Evolutionary conservation across 2,329 filamentous ascomycete species (phyloP), one percentile per base, ranked within the genome.

Genomic region (Ilyonectria sp.): DNA sequence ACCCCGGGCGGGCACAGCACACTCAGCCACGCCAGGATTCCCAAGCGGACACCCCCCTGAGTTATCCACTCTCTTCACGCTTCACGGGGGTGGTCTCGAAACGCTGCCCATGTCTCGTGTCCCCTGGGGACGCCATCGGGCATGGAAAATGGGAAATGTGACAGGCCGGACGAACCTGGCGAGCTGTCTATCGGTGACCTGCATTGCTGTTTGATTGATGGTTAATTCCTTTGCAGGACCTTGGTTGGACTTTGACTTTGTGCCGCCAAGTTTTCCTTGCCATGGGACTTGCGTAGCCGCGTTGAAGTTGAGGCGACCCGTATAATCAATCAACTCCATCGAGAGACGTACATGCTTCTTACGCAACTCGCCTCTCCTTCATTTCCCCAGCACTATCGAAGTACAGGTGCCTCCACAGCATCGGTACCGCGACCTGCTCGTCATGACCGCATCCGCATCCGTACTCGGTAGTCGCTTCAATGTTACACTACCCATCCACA

Each of bases 71-170:
- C 50, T 53, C 50, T 53, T 19, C 50, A 35, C 6, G 50, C 23
- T 26, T 26, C 6, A 40, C 37, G 37, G 49, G 49, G 31, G 50
- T 53, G 23, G 33, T 63, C 60, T 43, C 60, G 44, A 63, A 63
- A 63, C 53, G 33, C 44, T 50, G 53, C 23, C 35, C 35, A 55
- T 55, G 53, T 43, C 53, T 53, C 50, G 31, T 53, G 50, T 53
- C 50, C 21, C 50, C 29, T 53, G n/a, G 50, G 29, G 31, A 53
- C 31, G 31, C 29, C 19, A 35, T 35, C 31, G 50, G 13, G 31
- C 29, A 53, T 21, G 15, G 33, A 11, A 53, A 21, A 35, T 19
- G 9, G 33, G 19, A 19, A 53, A 21, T 53, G 31, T 53, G 31
- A 53, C 29, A 53, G 50, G 31, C 50, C 47, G 50, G 31, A 53